These are phyloP conservation scores for Aspergillus transmontanensis DNA, from an alignment of 2,329 filamentous ascomycete species.

Conservation along the genomic window DNA sequence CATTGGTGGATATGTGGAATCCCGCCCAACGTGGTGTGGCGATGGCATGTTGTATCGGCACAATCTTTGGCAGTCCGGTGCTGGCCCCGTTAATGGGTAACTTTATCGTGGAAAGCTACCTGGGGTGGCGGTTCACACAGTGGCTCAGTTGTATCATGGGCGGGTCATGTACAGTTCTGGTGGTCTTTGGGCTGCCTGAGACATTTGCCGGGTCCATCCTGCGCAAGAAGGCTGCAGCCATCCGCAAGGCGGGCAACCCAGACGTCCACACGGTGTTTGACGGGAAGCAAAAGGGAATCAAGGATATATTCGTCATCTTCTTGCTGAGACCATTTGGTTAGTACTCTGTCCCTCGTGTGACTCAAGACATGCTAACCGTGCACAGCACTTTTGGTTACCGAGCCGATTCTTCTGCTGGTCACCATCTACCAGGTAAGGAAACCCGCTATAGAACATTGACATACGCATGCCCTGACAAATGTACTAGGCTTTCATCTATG, in stretches of 20 bases:
- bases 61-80: background rate
- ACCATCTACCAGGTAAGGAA: background rate
- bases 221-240: background rate
- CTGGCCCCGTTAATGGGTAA: background rate
- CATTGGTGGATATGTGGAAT: slow-evolving; percentile 66
- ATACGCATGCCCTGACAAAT: background rate
- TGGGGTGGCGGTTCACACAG: background rate
- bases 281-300: background rate
- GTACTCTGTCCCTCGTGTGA: background rate
- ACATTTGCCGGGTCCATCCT: background rate
- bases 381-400: background rate
- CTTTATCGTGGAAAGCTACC: background rate
- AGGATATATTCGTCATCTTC: background rate
- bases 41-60: slow-evolving; percentile 61
- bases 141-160: background rate
- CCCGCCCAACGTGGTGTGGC: slow-evolving; percentile 78
- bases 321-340: background rate
- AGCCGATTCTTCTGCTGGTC: background rate
- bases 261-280: background rate
- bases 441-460: background rate
- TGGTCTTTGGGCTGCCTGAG: background rate
- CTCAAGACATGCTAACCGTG: background rate
- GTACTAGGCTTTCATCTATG: background rate
- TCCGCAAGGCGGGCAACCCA: background rate
- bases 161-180: background rate